Evolutionary conservation across 805 yeast species (phyloP), one percentile per base, ranked within the genome.

Genomic region (Monosporozyma servazzii): DNA sequence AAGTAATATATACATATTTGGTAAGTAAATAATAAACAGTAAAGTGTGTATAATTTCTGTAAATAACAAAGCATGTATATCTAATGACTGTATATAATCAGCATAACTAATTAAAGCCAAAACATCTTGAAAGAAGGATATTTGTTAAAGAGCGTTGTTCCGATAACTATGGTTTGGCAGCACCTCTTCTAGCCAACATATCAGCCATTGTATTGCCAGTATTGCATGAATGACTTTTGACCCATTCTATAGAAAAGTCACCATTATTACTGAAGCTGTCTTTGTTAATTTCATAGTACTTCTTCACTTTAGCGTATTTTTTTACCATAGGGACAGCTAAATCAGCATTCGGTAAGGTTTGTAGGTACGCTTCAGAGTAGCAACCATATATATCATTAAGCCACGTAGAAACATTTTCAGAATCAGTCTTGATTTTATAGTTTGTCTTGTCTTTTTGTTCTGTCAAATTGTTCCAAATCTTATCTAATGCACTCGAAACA

Each of bases 181-280:
- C 83, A 9, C 86, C 93, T n/a, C 56, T 49, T 51, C 76, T 82
- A 2, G 96, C 96, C 47, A 89, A 69, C 47, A 61, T 61, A 62
- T 89, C 96, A 0, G 96, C 96, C 60, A 63, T 71, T 54, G 81
- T 88, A 61, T 89, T 90, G 0, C 96, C 96, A 11, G 60, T 64
- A 37, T 71, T 67, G 0, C 87, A 90, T 17, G 73, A 66, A 64
- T 90, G 96, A 0, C 91, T 96, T 52, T 69, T 72, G 5, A 88
- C 91, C 71, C 91, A 81, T 4, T 62, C 65, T 27, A 88, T 62
- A 4, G 67, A 62, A 25, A 87, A 69, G 0, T 65, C 51, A 1
- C 70, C 71, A 57, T 71, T 68, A 7, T 62, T 72, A 31, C 51
- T 51, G 51, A 67, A 57, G 25, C 64, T 41, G 4, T 45, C 55